phyloP scores from a whole-genome alignment of 352 stramenopile species.

The Globisporangium nodosum region DNA sequence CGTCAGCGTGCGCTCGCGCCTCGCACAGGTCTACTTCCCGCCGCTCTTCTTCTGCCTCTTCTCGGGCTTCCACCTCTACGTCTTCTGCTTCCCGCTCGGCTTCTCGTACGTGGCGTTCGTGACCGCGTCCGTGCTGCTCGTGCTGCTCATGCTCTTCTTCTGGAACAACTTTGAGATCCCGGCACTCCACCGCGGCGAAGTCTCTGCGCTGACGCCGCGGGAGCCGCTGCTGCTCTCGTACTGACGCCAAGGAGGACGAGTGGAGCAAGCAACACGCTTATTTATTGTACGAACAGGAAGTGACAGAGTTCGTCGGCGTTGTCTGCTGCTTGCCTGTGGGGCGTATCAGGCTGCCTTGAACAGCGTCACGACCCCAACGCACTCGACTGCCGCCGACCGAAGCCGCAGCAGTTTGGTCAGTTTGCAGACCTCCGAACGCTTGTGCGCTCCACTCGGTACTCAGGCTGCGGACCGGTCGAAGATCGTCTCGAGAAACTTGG shows the following conservation, averaged over 20 bases:
- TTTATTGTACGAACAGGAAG: background rate
- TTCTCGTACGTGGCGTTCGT: slow-evolving; percentile 89
- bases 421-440: too few species aligned
- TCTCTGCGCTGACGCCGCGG: slow-evolving; percentile 22
- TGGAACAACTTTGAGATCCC: slow-evolving; percentile 67
- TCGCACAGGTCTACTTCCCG: slow-evolving; percentile 83
- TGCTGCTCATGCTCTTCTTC: slow-evolving; percentile 66
- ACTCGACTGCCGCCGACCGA: too few species aligned
- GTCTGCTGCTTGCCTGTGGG: too few species aligned
- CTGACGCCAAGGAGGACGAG: background rate
- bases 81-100: slow-evolving; percentile 91
- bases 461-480: too few species aligned
- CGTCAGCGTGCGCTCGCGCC: slow-evolving; percentile 69
- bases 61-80: slow-evolving; percentile 93
- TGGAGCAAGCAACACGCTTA: background rate
- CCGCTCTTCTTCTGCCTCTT: slow-evolving; percentile 92
- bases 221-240: slow-evolving; percentile 7
- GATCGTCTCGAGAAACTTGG: too few species aligned
- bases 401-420: too few species aligned
- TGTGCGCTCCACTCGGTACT: too few species aligned
- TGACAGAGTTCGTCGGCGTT: background rate
- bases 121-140: slow-evolving; percentile 26
- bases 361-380: too few species aligned
- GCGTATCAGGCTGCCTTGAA: too few species aligned
- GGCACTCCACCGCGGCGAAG: slow-evolving; percentile 34